These are phyloP conservation scores for Wickerhamomyces xylosicus DNA, from an alignment of 805 yeast species.

Conservation along the genomic window DNA sequence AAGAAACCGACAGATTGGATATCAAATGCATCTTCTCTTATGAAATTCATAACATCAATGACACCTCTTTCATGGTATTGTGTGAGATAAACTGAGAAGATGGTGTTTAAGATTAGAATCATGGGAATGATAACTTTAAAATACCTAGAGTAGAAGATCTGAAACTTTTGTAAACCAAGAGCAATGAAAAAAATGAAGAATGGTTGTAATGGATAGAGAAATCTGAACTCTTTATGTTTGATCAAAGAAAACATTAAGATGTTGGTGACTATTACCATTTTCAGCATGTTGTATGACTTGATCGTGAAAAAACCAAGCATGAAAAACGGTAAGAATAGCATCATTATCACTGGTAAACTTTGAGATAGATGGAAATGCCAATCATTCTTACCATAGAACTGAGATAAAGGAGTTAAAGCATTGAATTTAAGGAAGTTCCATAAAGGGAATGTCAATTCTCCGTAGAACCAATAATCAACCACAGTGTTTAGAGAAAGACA, in stretches of 20 bases:
- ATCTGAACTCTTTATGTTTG: constrained; percentile 85
- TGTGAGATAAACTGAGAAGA: constrained; percentile 41
- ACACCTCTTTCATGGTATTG: constrained; percentile 83
- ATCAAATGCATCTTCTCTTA: constrained; percentile 29
- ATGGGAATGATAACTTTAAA: constrained; percentile 12
- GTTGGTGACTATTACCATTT: constrained; percentile 30
- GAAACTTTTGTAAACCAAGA: constrained; percentile 16
- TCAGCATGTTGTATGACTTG: constrained; percentile 15
- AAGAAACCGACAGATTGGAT: constrained; percentile 62
- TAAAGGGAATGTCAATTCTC: constrained; percentile 46
- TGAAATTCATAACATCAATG: constrained; percentile 47
- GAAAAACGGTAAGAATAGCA: constrained; percentile 57
- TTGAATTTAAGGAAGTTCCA: constrained; percentile 70
- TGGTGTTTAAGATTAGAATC: constrained; percentile 26
- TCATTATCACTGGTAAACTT: constrained; percentile 67
- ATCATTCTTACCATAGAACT: constrained; percentile 78
- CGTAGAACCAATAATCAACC: constrained; percentile 56
- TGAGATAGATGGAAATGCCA: constrained; percentile 79
- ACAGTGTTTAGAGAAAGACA: constrained; percentile 25
- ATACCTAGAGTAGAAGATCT: constrained; percentile 9
- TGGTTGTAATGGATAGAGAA: constrained; percentile 80
- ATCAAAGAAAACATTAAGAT: constrained; percentile 51
- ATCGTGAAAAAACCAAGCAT: constrained; percentile 28
- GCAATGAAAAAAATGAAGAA: constrained; percentile 46
- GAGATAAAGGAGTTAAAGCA: constrained; percentile 57